These are phyloP conservation scores for Spinacia oleracea DNA, from an alignment of 179 eudicot genomes.

Conservation along the genomic window DNA sequence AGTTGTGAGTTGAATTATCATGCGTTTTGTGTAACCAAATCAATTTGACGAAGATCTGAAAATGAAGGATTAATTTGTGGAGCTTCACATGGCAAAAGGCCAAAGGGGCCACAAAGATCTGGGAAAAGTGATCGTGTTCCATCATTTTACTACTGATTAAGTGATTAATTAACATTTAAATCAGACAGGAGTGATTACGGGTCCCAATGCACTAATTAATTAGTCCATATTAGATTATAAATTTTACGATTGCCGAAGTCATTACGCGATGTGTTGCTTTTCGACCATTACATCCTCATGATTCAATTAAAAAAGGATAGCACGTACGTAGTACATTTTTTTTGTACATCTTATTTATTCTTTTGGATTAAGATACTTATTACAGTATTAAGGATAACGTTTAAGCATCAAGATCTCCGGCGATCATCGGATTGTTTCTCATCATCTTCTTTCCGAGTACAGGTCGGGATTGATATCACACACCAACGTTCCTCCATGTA, in stretches of 20 bases:
- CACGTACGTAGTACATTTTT: no score
- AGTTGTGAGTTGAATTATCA: neutral
- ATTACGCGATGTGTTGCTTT: no score
- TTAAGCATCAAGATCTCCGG: no score
- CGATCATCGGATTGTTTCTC: neutral
- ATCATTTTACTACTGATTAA: constrained; percentile 26
- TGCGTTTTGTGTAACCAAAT: neutral
- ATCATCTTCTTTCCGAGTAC: neutral
- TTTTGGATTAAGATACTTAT: no score
- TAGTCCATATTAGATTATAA: no score
- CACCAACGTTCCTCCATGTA: neutral
- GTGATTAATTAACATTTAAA: constrained; percentile 20
- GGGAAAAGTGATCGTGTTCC: constrained; percentile 4
- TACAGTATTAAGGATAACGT: no score
- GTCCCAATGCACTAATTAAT: neutral
- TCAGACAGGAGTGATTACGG: neutral
- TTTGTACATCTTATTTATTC: no score
- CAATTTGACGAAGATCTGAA: constrained; percentile 13
- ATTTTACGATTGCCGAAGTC: no score
- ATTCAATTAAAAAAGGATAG: no score
- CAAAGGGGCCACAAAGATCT: constrained; percentile 24
- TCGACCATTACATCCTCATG: no score
- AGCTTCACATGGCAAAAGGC: constrained; percentile 29
- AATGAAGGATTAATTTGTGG: constrained; percentile 17
- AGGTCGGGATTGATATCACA: neutral